Evolutionary conservation across 164 flowering plant species (phyloP).

Genomic region (Aristolochia californica): DNA sequence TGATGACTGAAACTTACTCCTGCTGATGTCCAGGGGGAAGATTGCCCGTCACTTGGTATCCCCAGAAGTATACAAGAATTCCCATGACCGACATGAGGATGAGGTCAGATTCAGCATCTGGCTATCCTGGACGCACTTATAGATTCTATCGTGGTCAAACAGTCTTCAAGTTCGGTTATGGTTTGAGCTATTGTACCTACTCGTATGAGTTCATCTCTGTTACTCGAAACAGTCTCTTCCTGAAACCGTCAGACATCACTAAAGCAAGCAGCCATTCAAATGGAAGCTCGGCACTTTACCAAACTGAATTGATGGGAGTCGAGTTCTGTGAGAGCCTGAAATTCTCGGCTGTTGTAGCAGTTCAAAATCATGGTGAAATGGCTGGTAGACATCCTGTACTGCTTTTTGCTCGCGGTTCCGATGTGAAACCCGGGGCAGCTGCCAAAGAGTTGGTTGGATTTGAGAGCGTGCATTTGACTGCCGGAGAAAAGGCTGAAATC

Average conservation of each 20-base stretch:
- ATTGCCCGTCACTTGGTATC: slow-evolving; percentile 87
- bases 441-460: slow-evolving; percentile 61
- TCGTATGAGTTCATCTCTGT: slow-evolving; percentile 34
- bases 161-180: slow-evolving; percentile 70
- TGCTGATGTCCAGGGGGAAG: slow-evolving; percentile 58
- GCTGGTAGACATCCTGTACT: slow-evolving; percentile 65
- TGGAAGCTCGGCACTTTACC: slow-evolving; percentile 14
- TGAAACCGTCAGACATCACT: slow-evolving; percentile 22
- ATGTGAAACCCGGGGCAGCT: slow-evolving; percentile 27
- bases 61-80: slow-evolving; percentile 44
- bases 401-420: slow-evolving; percentile 31
- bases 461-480: slow-evolving; percentile 37
- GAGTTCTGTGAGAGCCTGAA: slow-evolving; percentile 35
- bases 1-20: neutral
- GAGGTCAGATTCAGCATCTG: slow-evolving; percentile 43
- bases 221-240: slow-evolving; percentile 26
- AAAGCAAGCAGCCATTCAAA: neutral
- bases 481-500: slow-evolving; percentile 38
- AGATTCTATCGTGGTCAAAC: slow-evolving; percentile 57
- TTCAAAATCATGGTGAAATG: slow-evolving; percentile 58
- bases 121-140: slow-evolving; percentile 85
- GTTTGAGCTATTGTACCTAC: slow-evolving; percentile 72
- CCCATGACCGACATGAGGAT: slow-evolving; percentile 95
- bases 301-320: slow-evolving; percentile 32
- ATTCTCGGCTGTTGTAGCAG: slow-evolving; percentile 35